Base-by-base conservation (phyloP, 2,329 filamentous ascomycete genomes). In the Trichoderma sp. region DNA sequence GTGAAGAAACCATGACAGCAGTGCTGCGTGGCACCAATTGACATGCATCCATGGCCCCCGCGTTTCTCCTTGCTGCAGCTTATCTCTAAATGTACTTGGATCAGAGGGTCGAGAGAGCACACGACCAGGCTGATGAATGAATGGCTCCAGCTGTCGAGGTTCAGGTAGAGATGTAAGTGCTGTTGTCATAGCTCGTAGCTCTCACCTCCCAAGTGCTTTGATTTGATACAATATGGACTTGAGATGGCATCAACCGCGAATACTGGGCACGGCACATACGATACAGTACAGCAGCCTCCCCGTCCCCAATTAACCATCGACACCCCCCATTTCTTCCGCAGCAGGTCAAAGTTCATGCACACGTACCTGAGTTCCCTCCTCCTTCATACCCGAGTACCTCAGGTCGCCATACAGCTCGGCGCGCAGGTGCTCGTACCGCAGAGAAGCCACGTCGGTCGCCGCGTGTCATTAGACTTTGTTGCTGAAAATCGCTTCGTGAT, bases 11-110 rank as follows among this genome's bases (percentile, higher is more conserved):
- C 6, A 15, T 51, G 51, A 61, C 61, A 44, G 60, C 51, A 44
- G 60, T 51, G 65, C 65, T 60, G 65, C 65, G 65, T 66, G 65
- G 65, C 65, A 66, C 65, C 65, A 66, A 52, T 66, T 64, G 65
- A 34, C 28, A 24, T 43, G 51, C n/a, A 7, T 34, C 26, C 26
- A 21, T 55, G 41, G 28, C 4, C 58, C 34, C 45, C 47, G 58
- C 58, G 47, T 51, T 28, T 26, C 19, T 58, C 28, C 17, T 30
- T 30, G 50, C 50, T 52, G 50, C 43, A 19, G 43, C 43, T 45
- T 39, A 39, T 39, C 7, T 34, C 21, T 24, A 24, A 2, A 28
- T 28, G 28, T 28, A 10, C 10, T 5, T 39, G 2, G 34, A 39
- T 14, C 5, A 3, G 14, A 39, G 34, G 10, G 34, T 39, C 34